Evolutionary conservation across 2,329 filamentous ascomycete species (phyloP), one percentile per base, ranked within the genome.

Genomic region (Botrytis cinerea): DNA sequence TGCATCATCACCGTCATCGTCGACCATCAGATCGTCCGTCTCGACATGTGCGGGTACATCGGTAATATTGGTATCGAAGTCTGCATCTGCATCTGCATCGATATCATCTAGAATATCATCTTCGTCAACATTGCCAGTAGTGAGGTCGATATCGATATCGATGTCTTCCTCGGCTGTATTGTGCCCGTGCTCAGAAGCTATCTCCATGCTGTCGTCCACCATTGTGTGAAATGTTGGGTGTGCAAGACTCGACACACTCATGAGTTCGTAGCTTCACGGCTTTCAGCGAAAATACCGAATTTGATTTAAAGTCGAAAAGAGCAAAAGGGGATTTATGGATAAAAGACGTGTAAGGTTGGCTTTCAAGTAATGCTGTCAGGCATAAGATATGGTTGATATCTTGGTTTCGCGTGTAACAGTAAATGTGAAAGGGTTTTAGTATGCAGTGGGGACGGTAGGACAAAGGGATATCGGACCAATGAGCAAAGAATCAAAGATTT

Each of bases 81-180:
- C 82, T 25, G 79, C 75, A 60, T 75, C 82, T 25, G 79, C 75
- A 60, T 75, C 82, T 14, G 79, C 75, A 62, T 75, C 75, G 45
- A 78, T 83, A 76, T 91, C 89, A 77, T 88, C 85, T 67, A 88
- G 83, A 71, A 89, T 88, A 73, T 85, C 84, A 76, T 89, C 86
- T 76, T 89, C 87, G 74, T 90, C 85, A 40, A 81, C 80, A 45
- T 79, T 78, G 25, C 79, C 80, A 63, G 79, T 80, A 78, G 83
- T 82, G 74, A 86, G 80, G 76, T 89, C 88, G 74, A 91, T 84
- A 76, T 91, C 89, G 74, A 91, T 88, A 73, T 89, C 87, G 72
- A 87, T 86, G 72, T 89, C 86, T 70, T 83, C 84, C 71, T 87
- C 85, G 61, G 80, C 79, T 66, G 74, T 77, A 69, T 78, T 75